Percentiles rank a stretch among this genome's conserved stretches.
Evolutionary conservation across 805 yeast genomes (phyloP).

Genomic region (Spathaspora girioi): DNA sequence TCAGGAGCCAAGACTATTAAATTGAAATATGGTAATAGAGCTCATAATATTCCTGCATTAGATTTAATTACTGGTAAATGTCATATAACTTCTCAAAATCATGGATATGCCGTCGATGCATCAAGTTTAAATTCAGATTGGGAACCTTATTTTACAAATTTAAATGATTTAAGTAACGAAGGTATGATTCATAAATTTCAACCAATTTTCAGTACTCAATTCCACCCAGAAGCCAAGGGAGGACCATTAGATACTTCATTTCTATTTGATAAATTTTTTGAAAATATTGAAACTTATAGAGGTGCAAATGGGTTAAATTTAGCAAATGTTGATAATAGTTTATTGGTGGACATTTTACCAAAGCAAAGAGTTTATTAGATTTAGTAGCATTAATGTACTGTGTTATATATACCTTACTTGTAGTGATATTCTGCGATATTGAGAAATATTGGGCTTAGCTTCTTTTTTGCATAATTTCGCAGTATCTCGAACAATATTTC

Average conservation of each 20-base stretch:
- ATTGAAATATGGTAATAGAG: constrained; percentile 97
- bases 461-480: too few species aligned
- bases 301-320: constrained; percentile 33
- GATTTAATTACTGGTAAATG: constrained; percentile 88
- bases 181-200: constrained; percentile 87
- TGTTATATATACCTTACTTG: too few species aligned
- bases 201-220: constrained; percentile 95
- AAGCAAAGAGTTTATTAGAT: constrained; percentile 55
- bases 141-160: constrained; percentile 82
- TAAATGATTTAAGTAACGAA: constrained; percentile 95
- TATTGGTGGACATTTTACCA: constrained; percentile 60
- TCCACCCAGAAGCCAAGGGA: constrained; percentile 99
- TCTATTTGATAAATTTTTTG: constrained; percentile 86
- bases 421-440: too few species aligned
- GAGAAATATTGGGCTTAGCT: too few species aligned
- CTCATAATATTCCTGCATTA: constrained; percentile 96
- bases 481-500: too few species aligned
- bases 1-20: constrained; percentile 90
- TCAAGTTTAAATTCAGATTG: constrained; percentile 69
- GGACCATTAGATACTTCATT: constrained; percentile 94
- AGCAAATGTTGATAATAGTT: constrained; percentile 43
- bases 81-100: constrained; percentile 98
- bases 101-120: constrained; percentile 95
- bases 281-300: constrained; percentile 56
- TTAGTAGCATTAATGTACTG: background rate